phyloP scores from a whole-genome alignment of 305 asterid species.

The Euphrasia arctica region DNA sequence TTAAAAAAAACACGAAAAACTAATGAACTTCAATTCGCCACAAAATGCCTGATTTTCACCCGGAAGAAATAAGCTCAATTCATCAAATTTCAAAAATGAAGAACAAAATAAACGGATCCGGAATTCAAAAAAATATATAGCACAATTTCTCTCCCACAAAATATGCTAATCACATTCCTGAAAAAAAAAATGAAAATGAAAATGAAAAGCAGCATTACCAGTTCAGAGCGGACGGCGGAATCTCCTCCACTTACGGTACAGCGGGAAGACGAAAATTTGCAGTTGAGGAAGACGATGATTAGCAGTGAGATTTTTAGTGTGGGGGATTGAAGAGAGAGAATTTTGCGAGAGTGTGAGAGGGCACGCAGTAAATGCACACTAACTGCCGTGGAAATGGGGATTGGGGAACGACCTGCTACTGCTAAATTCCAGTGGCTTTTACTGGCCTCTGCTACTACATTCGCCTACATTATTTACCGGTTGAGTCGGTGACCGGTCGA shows the following conservation, averaged over 20 bases:
- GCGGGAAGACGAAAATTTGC: constrained; percentile 14
- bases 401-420: constrained; percentile 48
- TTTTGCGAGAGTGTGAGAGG: constrained; percentile 17
- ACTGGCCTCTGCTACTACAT: constrained; percentile 32
- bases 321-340: constrained; percentile 24
- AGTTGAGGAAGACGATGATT: constrained; percentile 14
- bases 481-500: constrained; percentile 24
- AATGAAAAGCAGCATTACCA: constrained; percentile 22
- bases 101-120: background rate
- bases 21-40: background rate
- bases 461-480: constrained; percentile 32
- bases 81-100: constrained; percentile 5
- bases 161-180: constrained; percentile 19
- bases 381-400: constrained; percentile 49
- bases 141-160: constrained; percentile 1
- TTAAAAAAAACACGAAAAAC: background rate
- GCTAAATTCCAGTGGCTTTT: constrained; percentile 38
- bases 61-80: constrained; percentile 12
- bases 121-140: background rate
- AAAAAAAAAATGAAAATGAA: background rate
- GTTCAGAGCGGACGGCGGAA: constrained; percentile 10
- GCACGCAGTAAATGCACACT: constrained; percentile 53
- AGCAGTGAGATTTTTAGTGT: constrained; percentile 14
- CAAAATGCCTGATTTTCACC: background rate
- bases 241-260: constrained; percentile 22